A percentile compares a stretch with the other conserved stretches of the same genome.
Evolutionary conservation across 257 asterid genomes (phyloP).

Genomic region (Marsdenia floribunda): DNA sequence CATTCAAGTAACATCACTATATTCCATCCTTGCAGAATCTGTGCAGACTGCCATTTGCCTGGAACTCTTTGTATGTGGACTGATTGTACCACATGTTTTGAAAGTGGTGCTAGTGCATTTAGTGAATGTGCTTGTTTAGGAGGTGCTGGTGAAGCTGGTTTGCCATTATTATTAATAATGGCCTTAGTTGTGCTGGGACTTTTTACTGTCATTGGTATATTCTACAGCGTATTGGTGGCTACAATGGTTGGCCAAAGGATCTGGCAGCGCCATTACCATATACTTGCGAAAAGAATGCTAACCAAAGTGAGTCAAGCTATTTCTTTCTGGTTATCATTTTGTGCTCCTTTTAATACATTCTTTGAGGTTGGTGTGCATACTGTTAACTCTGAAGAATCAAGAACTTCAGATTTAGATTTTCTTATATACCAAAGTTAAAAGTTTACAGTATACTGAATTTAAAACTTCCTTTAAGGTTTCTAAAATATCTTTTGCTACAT

Average conservation of each 20-base stretch:
- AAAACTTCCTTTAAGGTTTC: background rate
- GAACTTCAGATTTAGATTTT: background rate
- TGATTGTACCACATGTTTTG: slow-evolving; percentile 93
- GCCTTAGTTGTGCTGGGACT: slow-evolving; percentile 80
- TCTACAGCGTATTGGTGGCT: slow-evolving; percentile 83
- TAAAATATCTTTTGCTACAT: background rate
- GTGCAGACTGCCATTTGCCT: slow-evolving; percentile 97
- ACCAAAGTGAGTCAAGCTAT: slow-evolving; percentile 59
- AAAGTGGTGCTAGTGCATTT: slow-evolving; percentile 73
- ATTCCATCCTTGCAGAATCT: slow-evolving; percentile 48
- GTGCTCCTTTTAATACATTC: background rate
- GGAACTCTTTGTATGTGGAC: slow-evolving; percentile 99
- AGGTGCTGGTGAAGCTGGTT: slow-evolving; percentile 97
- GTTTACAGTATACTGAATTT: background rate
- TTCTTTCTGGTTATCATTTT: background rate
- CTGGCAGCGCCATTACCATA: slow-evolving; percentile 98
- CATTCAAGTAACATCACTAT: background rate
- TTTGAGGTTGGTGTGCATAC: background rate
- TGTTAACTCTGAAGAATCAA: background rate
- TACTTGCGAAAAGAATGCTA: slow-evolving; percentile 89
- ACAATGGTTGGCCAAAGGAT: slow-evolving; percentile 97
- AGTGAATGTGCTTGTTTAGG: slow-evolving; percentile 94
- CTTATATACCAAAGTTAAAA: background rate
- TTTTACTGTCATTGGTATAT: slow-evolving; percentile 84
- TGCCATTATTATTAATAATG: slow-evolving; percentile 66